Base-by-base conservation (phyloP, 495 filamentous ascomycete species). In the Monascus purpureus region DNA sequence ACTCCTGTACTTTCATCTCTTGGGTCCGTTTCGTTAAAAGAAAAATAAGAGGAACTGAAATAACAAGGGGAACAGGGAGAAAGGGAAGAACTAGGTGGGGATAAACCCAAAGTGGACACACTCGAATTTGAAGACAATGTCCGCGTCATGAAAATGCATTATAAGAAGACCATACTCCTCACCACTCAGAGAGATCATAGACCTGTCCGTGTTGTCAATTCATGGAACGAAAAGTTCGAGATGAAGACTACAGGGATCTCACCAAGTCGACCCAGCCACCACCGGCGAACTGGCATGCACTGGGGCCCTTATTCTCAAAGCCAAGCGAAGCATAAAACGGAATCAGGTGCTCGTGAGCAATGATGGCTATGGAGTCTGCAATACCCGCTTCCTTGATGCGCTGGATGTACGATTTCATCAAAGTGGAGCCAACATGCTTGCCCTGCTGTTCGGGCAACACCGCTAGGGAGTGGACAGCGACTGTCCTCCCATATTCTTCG, bases 401-500 rank as follows among this genome's bases (percentile, higher is more conserved):
- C 39, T 85, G 76, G 28, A 85, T 64, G 43, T 82, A 95, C 2
- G 77, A 64, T 57, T 71, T 75, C 50, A 93, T 57, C 29, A 94
- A 55, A 14, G 75, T 75, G 43, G 69, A 73, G n/a, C 80, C 88
- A 5, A 94, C 55, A 7, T 79, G 77, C 33, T 72, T 70, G 22
- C 72, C 59, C 37, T 93, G 87, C 25, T 83, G 74, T 37, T 73
- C 65, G 1, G 80, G 82, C 20, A 78, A 59, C 14, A 94, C 78
- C 11, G 80, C 81, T 1, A 95, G 60, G 0, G 82, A 88, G 48
- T 94, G 87, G 22, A 94, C 49, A 13, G 71, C 80, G 32, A 96
- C 59, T 2, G 84, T 90, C 22, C 71, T 43, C 19, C 85, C 86
- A 2, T 50, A 47, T 35, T 86, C 79, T 31, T 80, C 68, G 48